A percentile compares a stretch with the other conserved stretches of the same genome.
Evolutionary conservation across 139 green algal genomes (phyloP).

Genomic region (Chlamydomonas asymmetrica): DNA sequence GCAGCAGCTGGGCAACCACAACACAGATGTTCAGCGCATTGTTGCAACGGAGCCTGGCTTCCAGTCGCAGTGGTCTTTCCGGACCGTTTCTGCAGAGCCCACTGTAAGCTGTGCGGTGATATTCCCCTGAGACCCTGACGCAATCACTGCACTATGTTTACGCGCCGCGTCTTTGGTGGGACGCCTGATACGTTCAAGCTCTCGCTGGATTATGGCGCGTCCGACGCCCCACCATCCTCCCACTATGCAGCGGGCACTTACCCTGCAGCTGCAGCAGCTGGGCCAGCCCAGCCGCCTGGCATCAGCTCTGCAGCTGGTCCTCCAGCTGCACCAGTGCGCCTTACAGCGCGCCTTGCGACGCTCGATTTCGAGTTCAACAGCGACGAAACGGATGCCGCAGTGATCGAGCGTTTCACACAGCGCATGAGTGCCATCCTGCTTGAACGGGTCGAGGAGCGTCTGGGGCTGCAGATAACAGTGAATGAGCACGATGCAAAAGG

Average conservation of each 20-base stretch:
- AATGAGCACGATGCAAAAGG: fast-evolving
- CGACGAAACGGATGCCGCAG: conserved; percentile 32
- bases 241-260: neutral
- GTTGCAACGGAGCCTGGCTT: too few relatives aligned
- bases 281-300: conserved; percentile 4
- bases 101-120: too few relatives aligned
- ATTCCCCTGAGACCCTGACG: too few relatives aligned
- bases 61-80: too few relatives aligned
- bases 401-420: conserved; percentile 45
- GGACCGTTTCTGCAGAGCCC: too few relatives aligned
- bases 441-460: conserved; percentile 26
- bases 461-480: conserved; percentile 16
- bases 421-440: conserved; percentile 31
- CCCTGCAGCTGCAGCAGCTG: neutral
- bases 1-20: too few relatives aligned
- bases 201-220: conserved; percentile 38
- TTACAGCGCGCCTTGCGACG: conserved; percentile 19
- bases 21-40: too few relatives aligned
- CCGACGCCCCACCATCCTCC: neutral
- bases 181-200: conserved; percentile 46
- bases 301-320: too few relatives aligned
- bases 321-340: conserved; percentile 4
- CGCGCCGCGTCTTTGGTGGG: conserved; percentile 29
- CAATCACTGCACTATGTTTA: too few relatives aligned
- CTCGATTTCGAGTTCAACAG: conserved; percentile 40